Evolutionary conservation across 225 moss, liverwort and hornwort species (phyloP).

Genomic region (Neckera pumila): DNA sequence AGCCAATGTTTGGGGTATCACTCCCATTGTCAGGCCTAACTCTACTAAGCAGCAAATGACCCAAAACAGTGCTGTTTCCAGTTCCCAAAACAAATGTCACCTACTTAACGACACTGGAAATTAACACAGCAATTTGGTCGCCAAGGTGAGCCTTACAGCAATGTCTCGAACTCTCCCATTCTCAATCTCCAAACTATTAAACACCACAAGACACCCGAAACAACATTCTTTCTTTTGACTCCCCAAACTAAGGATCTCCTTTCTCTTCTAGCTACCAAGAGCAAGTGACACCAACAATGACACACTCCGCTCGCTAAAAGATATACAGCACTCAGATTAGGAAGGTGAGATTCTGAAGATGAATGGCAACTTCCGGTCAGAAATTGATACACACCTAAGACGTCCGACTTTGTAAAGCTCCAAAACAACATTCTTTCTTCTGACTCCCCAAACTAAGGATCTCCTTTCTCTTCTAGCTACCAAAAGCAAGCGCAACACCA

Average conservation of each 20-base stretch:
- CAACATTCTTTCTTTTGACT: background rate
- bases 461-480: background rate
- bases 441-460: background rate
- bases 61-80: background rate
- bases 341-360: background rate
- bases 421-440: background rate
- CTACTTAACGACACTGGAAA: background rate
- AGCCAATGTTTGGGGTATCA: background rate
- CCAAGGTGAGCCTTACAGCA: background rate
- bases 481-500: background rate
- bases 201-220: background rate
- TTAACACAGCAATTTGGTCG: background rate
- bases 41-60: background rate
- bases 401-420: constrained; percentile 64
- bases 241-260: background rate
- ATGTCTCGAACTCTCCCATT: too few relatives aligned
- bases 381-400: background rate
- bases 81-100: too few relatives aligned
- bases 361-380: background rate
- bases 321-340: too few relatives aligned
- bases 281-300: background rate
- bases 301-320: too few relatives aligned
- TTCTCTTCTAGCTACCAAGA: background rate
- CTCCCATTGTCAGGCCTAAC: background rate
- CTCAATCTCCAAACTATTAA: background rate